Evolutionary conservation across 768 basidiomycete species (phyloP), one percentile per base, ranked within the genome.

Genomic region (Megacollybia marginata): DNA sequence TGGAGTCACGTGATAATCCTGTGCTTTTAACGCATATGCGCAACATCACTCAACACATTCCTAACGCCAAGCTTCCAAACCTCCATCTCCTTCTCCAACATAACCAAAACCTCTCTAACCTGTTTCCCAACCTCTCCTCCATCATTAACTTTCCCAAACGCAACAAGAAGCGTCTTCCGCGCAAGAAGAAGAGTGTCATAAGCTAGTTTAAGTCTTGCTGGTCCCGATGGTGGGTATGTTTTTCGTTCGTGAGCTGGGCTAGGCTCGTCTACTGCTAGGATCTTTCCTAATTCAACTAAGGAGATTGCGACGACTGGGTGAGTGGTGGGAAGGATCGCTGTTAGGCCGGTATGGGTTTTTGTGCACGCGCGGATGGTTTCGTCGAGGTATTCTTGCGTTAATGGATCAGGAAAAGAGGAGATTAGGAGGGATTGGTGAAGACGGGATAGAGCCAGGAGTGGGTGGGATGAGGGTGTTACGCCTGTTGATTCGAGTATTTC

Each of bases 251-350:
- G 59, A 15, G 57, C 54, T 42, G 80, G 77, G 3, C 65, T 62
- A 0, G 82, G 83, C 59, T 91, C 88, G 56, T 92, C 88, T 0
- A 92, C 85, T 0, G 80, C 79, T 6, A 93, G 71, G 7, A 92
- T 67, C 66, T 92, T 93, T 0, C 88, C 91, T 6, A 90, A 70
- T 62, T 94, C 92, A 2, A 84, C 82, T 8, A 85, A 67, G 4
- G 86, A 81, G 19, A 94, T 68, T 0, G 79, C 89, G 1, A 88
- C 75, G 1, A 86, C 75, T 0, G 93, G 92, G 61, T 95, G 92
- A 1, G 86, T 87, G 9, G 69, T 62, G 0, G 69, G 64, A 15
- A 91, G 73, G 2, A 88, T 60, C 11, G 60, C 63, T 4, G 65
- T 61, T 5, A 91, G 58, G 1, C 83, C 92, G 0, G 73, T 66